Base-by-base conservation (phyloP, 2,329 filamentous ascomycete species). In the Exophiala mesophila region DNA sequence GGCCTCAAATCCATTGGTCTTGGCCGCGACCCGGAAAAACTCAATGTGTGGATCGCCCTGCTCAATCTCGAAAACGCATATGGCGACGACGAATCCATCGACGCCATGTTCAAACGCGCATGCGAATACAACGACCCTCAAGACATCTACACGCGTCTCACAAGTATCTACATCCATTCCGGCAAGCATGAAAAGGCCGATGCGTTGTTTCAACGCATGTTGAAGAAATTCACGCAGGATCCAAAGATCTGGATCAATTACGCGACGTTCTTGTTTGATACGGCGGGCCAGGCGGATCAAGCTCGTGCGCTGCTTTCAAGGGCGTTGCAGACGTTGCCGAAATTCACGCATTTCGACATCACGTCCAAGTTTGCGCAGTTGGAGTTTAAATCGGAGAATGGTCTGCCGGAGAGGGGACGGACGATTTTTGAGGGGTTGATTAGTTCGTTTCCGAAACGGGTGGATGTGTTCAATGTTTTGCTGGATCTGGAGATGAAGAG, bases 61-160 rank as follows among this genome's bases (percentile, higher is more conserved):
- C 78, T 98, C 56, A 97, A 98, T 69, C 71, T 98, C 55, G 92
- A 98, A 67, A 88, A 92, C 52, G 82, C 84, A 5, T 96, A 94
- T 60, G 88, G 88, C 48, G 86, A 77, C 53, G 84, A 92, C 44
- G 85, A 92, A 45, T 82, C 78, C 1, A 73, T 94, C 2, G 86
- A 95, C 13, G 81, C 86, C 20, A 80, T 88, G 5, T 97, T 98
- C 73, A 89, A 86, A 70, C 81, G 87, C 40, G 90, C 92, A 1
- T 94, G 88, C 63, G 85, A 94, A 66, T 89, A 94, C 69, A 96
- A 96, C 61, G 89, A 97, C 59, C 77, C 85, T 37, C 83, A 90
- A 54, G 87, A 94, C 59, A 83, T 97, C 50, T 83, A 94, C 63
- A 85, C 94, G 66, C 82, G 87, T 50, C 74, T 97, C 59, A 84